Base-by-base conservation (phyloP, 495 filamentous ascomycete genomes). In the Corynascus novoguineensis region DNA sequence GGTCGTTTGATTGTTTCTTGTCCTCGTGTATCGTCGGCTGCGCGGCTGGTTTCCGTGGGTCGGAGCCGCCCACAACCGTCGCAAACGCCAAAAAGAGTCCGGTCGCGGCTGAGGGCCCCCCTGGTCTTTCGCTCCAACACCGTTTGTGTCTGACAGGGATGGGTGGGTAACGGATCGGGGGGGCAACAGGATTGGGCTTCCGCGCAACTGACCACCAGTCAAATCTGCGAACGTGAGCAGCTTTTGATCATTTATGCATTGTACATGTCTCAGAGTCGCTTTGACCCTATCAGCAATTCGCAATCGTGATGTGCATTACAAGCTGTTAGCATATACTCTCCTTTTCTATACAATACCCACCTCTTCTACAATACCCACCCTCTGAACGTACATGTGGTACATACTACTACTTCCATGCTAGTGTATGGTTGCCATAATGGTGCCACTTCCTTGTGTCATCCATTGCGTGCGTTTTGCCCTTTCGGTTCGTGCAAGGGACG, bases 11-110 rank as follows among this genome's bases (percentile, higher is more conserved):
- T 17, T 22, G 4, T 19, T 32, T 24, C 27, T 21, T 32, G 28
- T 31, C 28, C 19, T 32, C 21, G n/a, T n/a, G n/a, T n/a, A n/a
- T 32, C 21, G 12, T 42, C 53, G 34, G 45, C 17, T 49, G 34
- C n/a, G 53, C 53, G 45, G 53, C 45, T 49, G 34, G 21, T 50
- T 17, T 29, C 53, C 35, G 34, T 6, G 25, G 34, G n/a, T 19
- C 17, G 53, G 42, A 40, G 44, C 42, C 53, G 31, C 53, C 41
- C 3, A 35, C 2, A 17, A 25, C 29, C 52, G 8, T 22, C 40
- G 14, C 37, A 55, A 47, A 55, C 53, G 42, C 41, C 37, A 34
- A 12, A 44, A 55, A 55, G 31, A 32, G 41, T n/a, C 44, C 7
- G 44, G 25, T 27, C 24, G 53, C 53, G 53, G 34, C 53, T 50